These are phyloP conservation scores for Alternaria sp. DNA, from an alignment of 2,329 filamentous ascomycete species.

Conservation along the genomic window DNA sequence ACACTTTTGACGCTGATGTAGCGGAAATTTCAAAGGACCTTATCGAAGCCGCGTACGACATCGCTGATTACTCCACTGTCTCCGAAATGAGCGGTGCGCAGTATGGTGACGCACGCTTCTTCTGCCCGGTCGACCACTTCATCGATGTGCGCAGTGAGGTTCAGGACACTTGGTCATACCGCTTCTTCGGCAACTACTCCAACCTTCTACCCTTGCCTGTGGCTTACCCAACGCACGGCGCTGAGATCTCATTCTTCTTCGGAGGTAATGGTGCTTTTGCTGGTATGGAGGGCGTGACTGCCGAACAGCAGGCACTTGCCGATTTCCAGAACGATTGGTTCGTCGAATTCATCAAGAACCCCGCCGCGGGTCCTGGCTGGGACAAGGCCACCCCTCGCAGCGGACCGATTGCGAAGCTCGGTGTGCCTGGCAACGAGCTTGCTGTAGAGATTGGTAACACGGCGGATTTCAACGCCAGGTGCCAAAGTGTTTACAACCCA, in stretches of 20 bases:
- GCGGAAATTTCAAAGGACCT: constrained; percentile 49
- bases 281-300: constrained; percentile 45
- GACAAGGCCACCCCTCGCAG: constrained; percentile 40
- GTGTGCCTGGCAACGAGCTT: constrained; percentile 48
- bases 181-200: constrained; percentile 55
- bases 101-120: constrained; percentile 57
- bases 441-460: constrained; percentile 39
- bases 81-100: constrained; percentile 55
- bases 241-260: constrained; percentile 58
- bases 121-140: constrained; percentile 50
- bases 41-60: constrained; percentile 48
- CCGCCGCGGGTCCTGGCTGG: constrained; percentile 55
- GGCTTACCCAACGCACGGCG: constrained; percentile 51
- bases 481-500: constrained; percentile 40
- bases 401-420: constrained; percentile 45
- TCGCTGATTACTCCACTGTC: constrained; percentile 48
- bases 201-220: constrained; percentile 38
- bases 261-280: constrained; percentile 57
- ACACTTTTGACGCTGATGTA: constrained; percentile 54
- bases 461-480: constrained; percentile 46
- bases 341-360: constrained; percentile 57
- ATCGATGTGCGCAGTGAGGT: constrained; percentile 49
- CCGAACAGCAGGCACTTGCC: constrained; percentile 52
- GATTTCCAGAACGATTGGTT: constrained; percentile 56
- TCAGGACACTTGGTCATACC: constrained; percentile 56